Percentiles rank a stretch among this genome's conserved stretches.
Evolutionary conservation across 1,139 yeast genomes (phyloP).

Genomic region (Blastobotrys proliferans): DNA sequence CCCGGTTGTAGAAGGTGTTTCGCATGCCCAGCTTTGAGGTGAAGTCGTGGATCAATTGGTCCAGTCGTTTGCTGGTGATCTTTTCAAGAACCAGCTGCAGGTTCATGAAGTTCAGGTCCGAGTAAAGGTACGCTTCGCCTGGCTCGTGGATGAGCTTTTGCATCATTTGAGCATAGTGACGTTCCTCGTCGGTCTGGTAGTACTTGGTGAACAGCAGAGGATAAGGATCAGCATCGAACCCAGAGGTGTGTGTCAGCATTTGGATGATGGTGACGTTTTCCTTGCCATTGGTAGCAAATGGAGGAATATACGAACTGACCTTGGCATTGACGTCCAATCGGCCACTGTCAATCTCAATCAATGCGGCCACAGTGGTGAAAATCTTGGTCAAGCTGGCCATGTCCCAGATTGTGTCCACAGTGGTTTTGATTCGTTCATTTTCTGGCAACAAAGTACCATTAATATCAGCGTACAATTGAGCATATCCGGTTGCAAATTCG

Average conservation of each 20-base stretch:
- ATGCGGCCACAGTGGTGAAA: constrained; percentile 20
- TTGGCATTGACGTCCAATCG: constrained; percentile 12
- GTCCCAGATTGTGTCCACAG: constrained; percentile 15
- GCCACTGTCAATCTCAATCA: constrained; percentile 16
- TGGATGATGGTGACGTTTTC: constrained; percentile 17
- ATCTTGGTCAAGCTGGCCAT: constrained; percentile 19
- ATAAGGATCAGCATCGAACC: constrained; percentile 20
- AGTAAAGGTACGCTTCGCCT: constrained; percentile 17
- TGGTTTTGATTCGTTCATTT: constrained; percentile 9
- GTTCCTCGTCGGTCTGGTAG: constrained; percentile 11
- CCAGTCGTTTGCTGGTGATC: constrained; percentile 14
- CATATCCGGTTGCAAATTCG: constrained; percentile 16
- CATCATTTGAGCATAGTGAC: constrained; percentile 13
- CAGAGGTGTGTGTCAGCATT: constrained; percentile 21
- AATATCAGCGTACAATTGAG: constrained; percentile 14
- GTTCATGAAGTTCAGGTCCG: constrained; percentile 19
- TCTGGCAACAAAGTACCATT: constrained; percentile 13
- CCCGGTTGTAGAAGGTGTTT: constrained; percentile 16
- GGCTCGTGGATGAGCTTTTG: constrained; percentile 15
- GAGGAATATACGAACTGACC: constrained; percentile 15
- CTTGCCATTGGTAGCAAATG: constrained; percentile 15
- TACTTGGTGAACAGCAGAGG: constrained; percentile 13
- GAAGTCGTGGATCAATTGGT: constrained; percentile 12
- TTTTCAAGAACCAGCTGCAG: constrained; percentile 18
- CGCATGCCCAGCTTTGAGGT: constrained; percentile 18